Evolutionary conservation across 345 rosid species (phyloP).

Genomic region (Gossypium arboreum): DNA sequence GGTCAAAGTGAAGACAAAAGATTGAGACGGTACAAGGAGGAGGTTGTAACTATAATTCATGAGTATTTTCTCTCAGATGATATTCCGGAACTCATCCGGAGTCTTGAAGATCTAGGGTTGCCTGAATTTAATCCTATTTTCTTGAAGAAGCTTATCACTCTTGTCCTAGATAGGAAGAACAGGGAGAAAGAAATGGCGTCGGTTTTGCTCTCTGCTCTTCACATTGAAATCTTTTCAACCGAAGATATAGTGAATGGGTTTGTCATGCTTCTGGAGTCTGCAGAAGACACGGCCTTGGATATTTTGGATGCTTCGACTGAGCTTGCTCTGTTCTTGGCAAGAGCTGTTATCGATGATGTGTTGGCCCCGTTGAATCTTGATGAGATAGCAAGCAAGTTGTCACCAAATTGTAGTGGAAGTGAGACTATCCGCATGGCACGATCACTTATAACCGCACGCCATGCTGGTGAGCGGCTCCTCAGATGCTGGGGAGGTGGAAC

Average conservation of each 20-base stretch:
- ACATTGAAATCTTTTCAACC: conserved; percentile 86
- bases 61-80: conserved; percentile 96
- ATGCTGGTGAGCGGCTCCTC: conserved; percentile 91
- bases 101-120: conserved; percentile 74
- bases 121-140: conserved; percentile 78
- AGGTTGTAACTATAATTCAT: conserved; percentile 71
- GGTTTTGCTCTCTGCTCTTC: conserved; percentile 82
- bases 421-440: conserved; percentile 78
- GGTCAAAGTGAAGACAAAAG: conserved; percentile 40
- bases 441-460: conserved; percentile 78
- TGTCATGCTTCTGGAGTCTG: conserved; percentile 87
- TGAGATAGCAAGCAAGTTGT: conserved; percentile 69
- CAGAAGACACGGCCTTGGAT: conserved; percentile 94
- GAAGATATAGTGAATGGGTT: conserved; percentile 91
- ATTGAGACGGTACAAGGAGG: conserved; percentile 67
- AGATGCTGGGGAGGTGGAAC: conserved; percentile 99
- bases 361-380: conserved; percentile 85
- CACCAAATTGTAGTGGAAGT: conserved; percentile 71
- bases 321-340: conserved; percentile 87
- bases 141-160: conserved; percentile 83
- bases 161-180: conserved; percentile 95
- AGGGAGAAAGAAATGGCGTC: conserved; percentile 99
- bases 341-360: conserved; percentile 96
- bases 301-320: conserved; percentile 93
- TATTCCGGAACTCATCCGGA: conserved; percentile 84